These are phyloP conservation scores for Suhomyces coccinellae DNA, from an alignment of 1,139 yeast species.

Conservation along the genomic window DNA sequence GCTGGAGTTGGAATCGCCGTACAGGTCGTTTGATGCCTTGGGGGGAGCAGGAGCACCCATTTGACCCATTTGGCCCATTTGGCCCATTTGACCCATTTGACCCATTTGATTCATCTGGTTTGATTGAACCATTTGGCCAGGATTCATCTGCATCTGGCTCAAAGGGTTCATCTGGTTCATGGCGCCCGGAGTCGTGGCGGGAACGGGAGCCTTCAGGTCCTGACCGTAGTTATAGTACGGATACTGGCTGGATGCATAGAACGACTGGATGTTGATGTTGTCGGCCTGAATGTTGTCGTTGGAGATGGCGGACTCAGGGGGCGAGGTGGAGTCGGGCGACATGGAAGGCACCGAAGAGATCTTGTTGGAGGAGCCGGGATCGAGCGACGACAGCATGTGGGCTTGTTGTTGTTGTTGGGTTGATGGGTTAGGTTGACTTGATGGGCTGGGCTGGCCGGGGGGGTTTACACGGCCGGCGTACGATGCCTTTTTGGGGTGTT, in stretches of 20 bases:
- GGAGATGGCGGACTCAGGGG: conserved; percentile 12
- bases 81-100: neutral
- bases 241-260: conserved; percentile 6
- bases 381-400: neutral
- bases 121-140: too few relatives aligned
- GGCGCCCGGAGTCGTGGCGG: neutral
- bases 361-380: conserved; percentile 4
- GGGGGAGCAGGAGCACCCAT: neutral
- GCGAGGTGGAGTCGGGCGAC: conserved; percentile 7
- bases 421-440: neutral
- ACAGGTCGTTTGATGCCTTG: conserved; percentile 1
- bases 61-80: neutral
- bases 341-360: conserved; percentile 2
- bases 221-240: conserved; percentile 9
- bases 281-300: conserved; percentile 4
- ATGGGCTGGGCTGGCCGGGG: neutral
- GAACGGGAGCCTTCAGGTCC: neutral
- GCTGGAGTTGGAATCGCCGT: conserved; percentile 14
- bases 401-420: neutral
- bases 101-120: neutral
- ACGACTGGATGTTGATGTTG: conserved; percentile 5
- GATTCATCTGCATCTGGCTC: too few relatives aligned
- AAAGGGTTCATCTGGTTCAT: too few relatives aligned
- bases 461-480: neutral
- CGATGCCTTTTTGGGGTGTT: neutral